phyloP scores from a whole-genome alignment of 345 rosid genomes.

The Cardamine resedifolia region DNA sequence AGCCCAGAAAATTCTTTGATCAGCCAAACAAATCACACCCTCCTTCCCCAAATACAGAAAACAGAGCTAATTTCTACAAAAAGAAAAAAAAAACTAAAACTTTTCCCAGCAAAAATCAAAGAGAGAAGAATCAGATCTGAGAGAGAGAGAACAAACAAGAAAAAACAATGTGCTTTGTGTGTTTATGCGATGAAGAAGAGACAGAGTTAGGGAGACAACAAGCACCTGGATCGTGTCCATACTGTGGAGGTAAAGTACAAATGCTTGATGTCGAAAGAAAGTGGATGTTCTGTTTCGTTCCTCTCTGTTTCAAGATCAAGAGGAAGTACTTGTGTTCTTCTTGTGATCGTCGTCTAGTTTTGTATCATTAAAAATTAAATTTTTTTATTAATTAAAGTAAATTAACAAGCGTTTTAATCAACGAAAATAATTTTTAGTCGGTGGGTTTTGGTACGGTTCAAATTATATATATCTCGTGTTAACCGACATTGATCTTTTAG shows the following conservation, averaged over 20 bases:
- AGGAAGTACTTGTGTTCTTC: slow-evolving; percentile 55
- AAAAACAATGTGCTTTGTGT: slow-evolving; percentile 55
- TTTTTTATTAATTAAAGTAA: background rate
- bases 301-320: slow-evolving; percentile 67
- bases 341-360: slow-evolving; percentile 59
- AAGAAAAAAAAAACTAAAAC: background rate
- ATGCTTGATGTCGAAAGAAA: slow-evolving; percentile 72
- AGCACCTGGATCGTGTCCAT: slow-evolving; percentile 78
- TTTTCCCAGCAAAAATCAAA: background rate
- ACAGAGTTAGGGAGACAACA: slow-evolving; percentile 67
- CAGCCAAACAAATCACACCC: background rate
- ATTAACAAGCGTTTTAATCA: slow-evolving; percentile 9
- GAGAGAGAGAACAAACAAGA: background rate
- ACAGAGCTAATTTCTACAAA: background rate
- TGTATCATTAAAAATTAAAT: slow-evolving; percentile 24
- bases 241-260: slow-evolving; percentile 76
- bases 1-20: background rate
- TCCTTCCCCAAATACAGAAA: background rate
- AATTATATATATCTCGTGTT: slow-evolving; percentile 12
- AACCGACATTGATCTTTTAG: slow-evolving; percentile 20
- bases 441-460: slow-evolving; percentile 21
- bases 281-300: slow-evolving; percentile 81
- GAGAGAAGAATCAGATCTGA: slow-evolving; percentile 22
- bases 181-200: slow-evolving; percentile 58
- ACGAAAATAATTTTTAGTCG: slow-evolving; percentile 11